Percentiles rank a stretch among this genome's conserved stretches.
These are phyloP conservation scores for Paradendryphiella salina DNA, from an alignment of 2,329 filamentous ascomycete genomes.

Conservation along the genomic window DNA sequence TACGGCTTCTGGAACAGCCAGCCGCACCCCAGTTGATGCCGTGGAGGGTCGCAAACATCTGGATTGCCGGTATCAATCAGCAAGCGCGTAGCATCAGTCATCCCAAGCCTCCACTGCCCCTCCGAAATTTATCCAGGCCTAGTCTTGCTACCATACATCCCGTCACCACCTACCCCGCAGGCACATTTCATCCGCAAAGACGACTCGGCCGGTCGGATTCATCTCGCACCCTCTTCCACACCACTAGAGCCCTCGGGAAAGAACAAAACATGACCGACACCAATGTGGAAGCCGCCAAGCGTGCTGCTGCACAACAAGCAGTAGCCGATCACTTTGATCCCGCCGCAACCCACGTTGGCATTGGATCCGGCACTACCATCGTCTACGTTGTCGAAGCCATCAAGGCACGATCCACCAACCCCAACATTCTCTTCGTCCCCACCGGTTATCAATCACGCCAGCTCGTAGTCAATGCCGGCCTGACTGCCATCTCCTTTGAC, in stretches of 20 bases:
- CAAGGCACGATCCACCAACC: constrained; percentile 47
- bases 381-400: constrained; percentile 86
- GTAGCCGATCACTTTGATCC: constrained; percentile 71
- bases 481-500: constrained; percentile 77
- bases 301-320: constrained; percentile 72
- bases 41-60: constrained; percentile 9
- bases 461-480: constrained; percentile 76
- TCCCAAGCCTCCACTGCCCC: constrained; percentile 25
- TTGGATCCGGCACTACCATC: constrained; percentile 80
- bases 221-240: constrained; percentile 8
- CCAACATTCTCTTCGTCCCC: constrained; percentile 78
- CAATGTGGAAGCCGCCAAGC: constrained; percentile 71
- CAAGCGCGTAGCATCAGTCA: constrained; percentile 36
- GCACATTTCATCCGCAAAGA: background rate
- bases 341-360: constrained; percentile 68
- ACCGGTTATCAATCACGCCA: constrained; percentile 90
- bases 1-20: background rate
- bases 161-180: constrained; percentile 2
- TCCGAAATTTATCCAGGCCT: constrained; percentile 21
- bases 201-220: background rate
- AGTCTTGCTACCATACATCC: constrained; percentile 7
- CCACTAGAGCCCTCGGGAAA: constrained; percentile 7
- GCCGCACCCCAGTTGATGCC: constrained; percentile 21
- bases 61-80: constrained; percentile 28
- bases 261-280: constrained; percentile 37